Base-by-base conservation (phyloP, 2,329 filamentous ascomycete species). In the Endoconidiophora polonica region DNA sequence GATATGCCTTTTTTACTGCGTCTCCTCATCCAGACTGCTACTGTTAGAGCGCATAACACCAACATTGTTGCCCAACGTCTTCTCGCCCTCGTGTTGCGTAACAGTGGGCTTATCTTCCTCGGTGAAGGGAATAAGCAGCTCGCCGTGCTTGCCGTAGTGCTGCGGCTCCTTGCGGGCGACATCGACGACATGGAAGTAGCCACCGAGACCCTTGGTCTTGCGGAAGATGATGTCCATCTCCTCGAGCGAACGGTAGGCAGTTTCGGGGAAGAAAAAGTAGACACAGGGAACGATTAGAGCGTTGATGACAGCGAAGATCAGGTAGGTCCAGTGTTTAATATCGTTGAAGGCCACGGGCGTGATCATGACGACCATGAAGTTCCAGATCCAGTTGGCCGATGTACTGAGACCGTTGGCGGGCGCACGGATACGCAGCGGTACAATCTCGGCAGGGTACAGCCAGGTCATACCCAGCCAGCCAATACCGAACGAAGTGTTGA, bases 211-310 rank as follows among this genome's bases (percentile, higher is more conserved):
- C 20, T 64, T 63, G 1, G 72, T 71, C 58, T 77, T 75, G 55
- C 72, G 69, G 63, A 79, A 80, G 57, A 81, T 79, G 48, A 56
- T 54, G 3, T 55, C 54, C 46, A 57, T 52, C 37, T 57, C 56
- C 45, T 57, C 56, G 2, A 57, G 54, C 1, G 56, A 56, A 14
- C 56, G 55, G 9, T 53, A 86, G 55, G 81, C 82, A 0, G 86
- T 93, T 65, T 93, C 86, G 7, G 86, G 86, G 62, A 90, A 93
- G 55, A 88, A 72, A 63, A 87, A 83, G 65, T 80, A 90, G 48
- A 91, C 81, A 77, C 64, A 56, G 18, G 41, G 52, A 42, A 68
- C 60, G 56, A 70, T 66, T 37, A 68, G 64, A 2, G 59, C 56
- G 62, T 50, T 50, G 48, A 81, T 77, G 43, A 77, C 69, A 9